Evolutionary conservation across 1,139 yeast genomes (phyloP).

Genomic region (Protomyces inundatus): DNA sequence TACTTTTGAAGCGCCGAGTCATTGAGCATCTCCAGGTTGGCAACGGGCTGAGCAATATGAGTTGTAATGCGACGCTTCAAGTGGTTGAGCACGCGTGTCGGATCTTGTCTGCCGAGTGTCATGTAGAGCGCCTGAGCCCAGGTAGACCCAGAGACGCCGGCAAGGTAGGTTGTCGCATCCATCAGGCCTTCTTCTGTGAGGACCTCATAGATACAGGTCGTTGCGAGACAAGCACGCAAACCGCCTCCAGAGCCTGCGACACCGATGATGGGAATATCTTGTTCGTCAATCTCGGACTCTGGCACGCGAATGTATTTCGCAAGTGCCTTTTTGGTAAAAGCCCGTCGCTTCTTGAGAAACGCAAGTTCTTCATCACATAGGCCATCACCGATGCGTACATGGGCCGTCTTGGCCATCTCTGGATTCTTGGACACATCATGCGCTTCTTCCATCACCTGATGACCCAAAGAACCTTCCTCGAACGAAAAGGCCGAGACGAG

Average conservation of each 20-base stretch:
- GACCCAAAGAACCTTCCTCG: constrained; percentile 27
- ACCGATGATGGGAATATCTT: constrained; percentile 34
- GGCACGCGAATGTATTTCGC: constrained; percentile 32
- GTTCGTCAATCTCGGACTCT: constrained; percentile 28
- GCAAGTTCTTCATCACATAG: constrained; percentile 30
- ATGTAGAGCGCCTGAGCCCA: constrained; percentile 33
- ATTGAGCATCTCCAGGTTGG: constrained; percentile 30
- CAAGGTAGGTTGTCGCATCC: constrained; percentile 33
- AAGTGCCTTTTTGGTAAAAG: constrained; percentile 28
- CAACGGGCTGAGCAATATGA: constrained; percentile 32
- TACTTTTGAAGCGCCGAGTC: constrained; percentile 31
- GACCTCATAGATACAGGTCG: constrained; percentile 31
- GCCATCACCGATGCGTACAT: constrained; percentile 31
- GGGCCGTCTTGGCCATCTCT: constrained; percentile 30
- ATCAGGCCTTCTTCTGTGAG: constrained; percentile 31
- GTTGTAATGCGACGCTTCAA: constrained; percentile 29
- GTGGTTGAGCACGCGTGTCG: constrained; percentile 29
- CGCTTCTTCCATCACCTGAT: constrained; percentile 30
- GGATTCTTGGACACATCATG: constrained; percentile 29
- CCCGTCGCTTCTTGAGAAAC: constrained; percentile 29
- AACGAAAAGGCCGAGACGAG: constrained; percentile 3
- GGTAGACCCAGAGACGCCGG: constrained; percentile 34
- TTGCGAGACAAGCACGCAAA: constrained; percentile 33
- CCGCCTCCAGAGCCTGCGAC: constrained; percentile 35
- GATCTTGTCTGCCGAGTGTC: constrained; percentile 28